These are phyloP conservation scores for Fusarium hostae DNA, from an alignment of 2,329 filamentous ascomycete genomes.

Conservation along the genomic window DNA sequence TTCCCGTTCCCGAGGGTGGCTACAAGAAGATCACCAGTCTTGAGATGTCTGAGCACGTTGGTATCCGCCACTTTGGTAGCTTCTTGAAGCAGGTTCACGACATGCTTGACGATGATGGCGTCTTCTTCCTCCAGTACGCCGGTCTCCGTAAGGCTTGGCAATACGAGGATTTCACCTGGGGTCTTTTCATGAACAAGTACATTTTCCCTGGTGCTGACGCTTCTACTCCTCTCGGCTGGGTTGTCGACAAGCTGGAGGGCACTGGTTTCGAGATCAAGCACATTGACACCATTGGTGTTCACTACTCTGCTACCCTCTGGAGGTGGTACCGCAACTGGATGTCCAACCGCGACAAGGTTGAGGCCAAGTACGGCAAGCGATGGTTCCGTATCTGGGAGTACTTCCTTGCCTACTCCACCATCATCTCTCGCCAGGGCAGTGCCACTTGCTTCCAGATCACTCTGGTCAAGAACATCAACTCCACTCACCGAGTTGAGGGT, in stretches of 20 bases:
- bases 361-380: conserved; percentile 91
- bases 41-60: conserved; percentile 99
- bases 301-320: conserved; percentile 97
- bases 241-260: conserved; percentile 84
- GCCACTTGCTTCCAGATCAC: conserved; percentile 92
- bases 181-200: conserved; percentile 99
- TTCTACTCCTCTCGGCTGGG: conserved; percentile 89
- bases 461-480: conserved; percentile 92
- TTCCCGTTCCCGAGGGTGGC: conserved; percentile 73
- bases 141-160: conserved; percentile 96
- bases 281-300: conserved; percentile 92
- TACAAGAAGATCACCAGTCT: conserved; percentile 98
- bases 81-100: conserved; percentile 91
- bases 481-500: conserved; percentile 84
- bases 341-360: conserved; percentile 89
- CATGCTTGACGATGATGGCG: conserved; percentile 96
- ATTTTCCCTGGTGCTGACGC: conserved; percentile 97
- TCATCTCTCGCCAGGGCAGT: conserved; percentile 84
- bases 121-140: conserved; percentile 95
- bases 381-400: conserved; percentile 99
- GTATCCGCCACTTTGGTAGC: conserved; percentile 83
- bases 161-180: conserved; percentile 98
- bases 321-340: conserved; percentile 99
- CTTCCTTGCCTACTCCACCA: conserved; percentile 89
- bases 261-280: conserved; percentile 80